Base-by-base conservation (phyloP, 2,329 filamentous ascomycete genomes). In the Trichoderma pleuroti region DNA sequence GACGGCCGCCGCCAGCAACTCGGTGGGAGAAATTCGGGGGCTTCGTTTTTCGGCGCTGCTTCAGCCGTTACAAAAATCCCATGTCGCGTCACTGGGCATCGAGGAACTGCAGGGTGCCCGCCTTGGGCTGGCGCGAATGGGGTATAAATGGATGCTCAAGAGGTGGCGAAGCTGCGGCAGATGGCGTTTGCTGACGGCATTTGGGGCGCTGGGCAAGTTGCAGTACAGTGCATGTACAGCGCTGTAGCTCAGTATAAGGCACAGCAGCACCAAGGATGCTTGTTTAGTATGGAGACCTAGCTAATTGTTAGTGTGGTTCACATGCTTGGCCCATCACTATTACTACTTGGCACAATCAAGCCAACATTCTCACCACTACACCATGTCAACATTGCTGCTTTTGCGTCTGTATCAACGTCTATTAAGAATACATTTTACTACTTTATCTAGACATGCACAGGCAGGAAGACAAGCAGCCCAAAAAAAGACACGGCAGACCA, bases 351-450 rank as follows among this genome's bases (percentile, higher is more conserved):
- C n/a, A n/a, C 32, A 42, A 42, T 9, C 2, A 5, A 36, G 9
- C 39, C 8, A 42, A 18, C 39, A 42, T 10, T n/a, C 9, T 46
- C 42, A 18, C 54, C 62, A 65, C 30, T 18, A 5, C n/a, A n/a
- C 9, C 18, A 46, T 46, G 39, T 36, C 4, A 4, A n/a, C 21
- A 26, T 46, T 46, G 24, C 28, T 24, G 8, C 16, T 8, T 66
- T 66, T 32, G 49, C 56, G 69, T 57, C 59, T 54, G 63, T 76
- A 75, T 78, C 78, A 77, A 76, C 77, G 75, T 82, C 80, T 82
- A 82, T 81, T 82, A 82, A 42, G 75, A 82, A 78, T 82, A 82
- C 80, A 82, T 74, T 78, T 78, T 76, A 73, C 74, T 64, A 72
- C 63, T 72, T 75, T 72, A 74, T 80, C 78, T 79, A 80, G 74